Evolutionary conservation across 768 basidiomycete species (phyloP), one percentile per base, ranked within the genome.

Genomic region (Boletus reticulatus): DNA sequence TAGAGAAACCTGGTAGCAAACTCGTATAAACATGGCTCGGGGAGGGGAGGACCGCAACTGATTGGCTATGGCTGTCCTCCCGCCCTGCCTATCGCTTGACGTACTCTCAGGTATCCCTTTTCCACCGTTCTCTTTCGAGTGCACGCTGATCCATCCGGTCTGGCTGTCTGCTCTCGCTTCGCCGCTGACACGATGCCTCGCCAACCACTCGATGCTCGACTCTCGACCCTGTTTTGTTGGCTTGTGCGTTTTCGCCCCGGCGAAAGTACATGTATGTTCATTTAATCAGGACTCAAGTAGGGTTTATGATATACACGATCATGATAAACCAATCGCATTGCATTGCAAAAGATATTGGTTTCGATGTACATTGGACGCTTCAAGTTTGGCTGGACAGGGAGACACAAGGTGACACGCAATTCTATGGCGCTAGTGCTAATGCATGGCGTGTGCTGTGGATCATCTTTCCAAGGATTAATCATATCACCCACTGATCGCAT

Each of bases 1-100:
- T 37, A n/a, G 63, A 55, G 50, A 55, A 44, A 32, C 20, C 45
- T 42, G 45, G 47, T 16, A 42, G 50, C 48, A 67, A 60, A 48
- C 9, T 58, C 1, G 50, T 39, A 24, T 67, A 56, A 66, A 32
- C 13, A 24, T 4, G 19, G 11, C 29, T 9, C 9, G 29, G 29
- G 9, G 29, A 29, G 27, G 27, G 27, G 27, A 29, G 29, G 29
- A 8, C 29, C 8, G 29, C 29, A 9, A 29, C 10, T 12, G 45
- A 17, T 36, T 39, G 31, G 14, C 22, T 17, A n/a, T 27, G 37
- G 20, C 10, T 20, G 13, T 17, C 14, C 1, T 43, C 22, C 31
- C 22, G 7, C 8, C 12, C 8, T 43, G 22, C 17, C 8, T 17
- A 9, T 27, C 44, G 10, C 16, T 29, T 44, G 43, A 29, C 17